These are phyloP conservation scores for Platanus orientalis DNA, from an alignment of 164 flowering plant genomes.

Conservation along the genomic window DNA sequence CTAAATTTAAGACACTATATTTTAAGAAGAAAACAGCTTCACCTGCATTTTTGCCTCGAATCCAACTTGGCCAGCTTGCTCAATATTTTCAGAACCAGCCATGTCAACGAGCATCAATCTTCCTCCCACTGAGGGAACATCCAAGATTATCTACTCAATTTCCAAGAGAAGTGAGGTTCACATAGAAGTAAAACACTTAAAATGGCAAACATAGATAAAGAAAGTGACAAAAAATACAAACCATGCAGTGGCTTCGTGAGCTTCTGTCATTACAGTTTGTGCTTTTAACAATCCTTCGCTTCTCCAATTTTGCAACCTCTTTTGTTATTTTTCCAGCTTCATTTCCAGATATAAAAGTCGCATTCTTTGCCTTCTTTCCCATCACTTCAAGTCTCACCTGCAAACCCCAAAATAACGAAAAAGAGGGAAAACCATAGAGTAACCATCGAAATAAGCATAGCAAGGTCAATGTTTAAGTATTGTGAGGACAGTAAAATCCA, in stretches of 20 bases:
- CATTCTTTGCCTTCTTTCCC: slow-evolving; percentile 97
- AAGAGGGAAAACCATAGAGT: neutral
- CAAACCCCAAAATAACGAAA: slow-evolving; percentile 6
- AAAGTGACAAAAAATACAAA: slow-evolving; percentile 18
- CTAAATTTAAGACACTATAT: neutral
- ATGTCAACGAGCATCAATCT: slow-evolving; percentile 96
- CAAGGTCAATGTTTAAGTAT: too few relatives aligned
- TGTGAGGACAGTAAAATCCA: too few relatives aligned
- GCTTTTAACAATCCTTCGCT: slow-evolving; percentile 84
- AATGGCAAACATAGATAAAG: neutral
- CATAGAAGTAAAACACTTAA: neutral
- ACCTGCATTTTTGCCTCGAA: slow-evolving; percentile 99
- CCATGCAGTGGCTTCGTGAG: slow-evolving; percentile 99
- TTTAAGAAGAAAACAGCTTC: neutral
- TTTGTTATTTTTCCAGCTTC: slow-evolving; percentile 91
- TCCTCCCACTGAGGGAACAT: slow-evolving; percentile 94
- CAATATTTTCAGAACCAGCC: slow-evolving; percentile 99
- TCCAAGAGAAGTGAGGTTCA: slow-evolving; percentile 1
- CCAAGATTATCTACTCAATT: slow-evolving; percentile 70
- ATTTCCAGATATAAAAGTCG: slow-evolving; percentile 80
- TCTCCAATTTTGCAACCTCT: slow-evolving; percentile 96
- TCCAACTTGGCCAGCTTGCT: slow-evolving; percentile 94
- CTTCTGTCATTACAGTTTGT: slow-evolving; percentile 92
- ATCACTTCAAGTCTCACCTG: slow-evolving; percentile 93
- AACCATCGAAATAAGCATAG: neutral